A percentile compares a stretch with the other conserved stretches of the same genome.
phyloP scores from a whole-genome alignment of 2,329 filamentous ascomycete species.

The Fusarium virguliforme region DNA sequence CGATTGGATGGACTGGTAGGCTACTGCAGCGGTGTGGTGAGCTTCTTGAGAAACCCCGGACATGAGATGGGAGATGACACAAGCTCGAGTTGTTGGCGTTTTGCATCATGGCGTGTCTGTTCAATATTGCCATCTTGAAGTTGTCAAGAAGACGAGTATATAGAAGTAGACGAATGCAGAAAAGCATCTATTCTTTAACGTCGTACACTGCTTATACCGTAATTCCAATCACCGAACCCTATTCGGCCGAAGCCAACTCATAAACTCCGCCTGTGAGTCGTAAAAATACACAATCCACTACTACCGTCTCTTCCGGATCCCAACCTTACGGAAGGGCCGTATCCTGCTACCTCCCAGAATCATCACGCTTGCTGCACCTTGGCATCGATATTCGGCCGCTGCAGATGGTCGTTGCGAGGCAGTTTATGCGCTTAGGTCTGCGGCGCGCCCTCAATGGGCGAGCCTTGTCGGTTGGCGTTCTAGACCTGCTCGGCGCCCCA shows the following conservation, averaged over 20 bases:
- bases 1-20: conserved; percentile 84
- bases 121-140: conserved; percentile 12
- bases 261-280: conserved; percentile 37
- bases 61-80: conserved; percentile 53
- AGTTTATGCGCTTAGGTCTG: conserved; percentile 26
- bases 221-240: conserved; percentile 26
- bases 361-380: conserved; percentile 38
- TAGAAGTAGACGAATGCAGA: conserved; percentile 14
- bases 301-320: conserved; percentile 28
- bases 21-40: conserved; percentile 89
- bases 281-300: conserved; percentile 35
- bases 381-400: conserved; percentile 22
- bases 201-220: conserved; percentile 34
- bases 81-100: conserved; percentile 27
- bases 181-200: conserved; percentile 37
- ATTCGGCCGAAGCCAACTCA: conserved; percentile 25
- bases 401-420: conserved; percentile 24
- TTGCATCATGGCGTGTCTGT: conserved; percentile 31
- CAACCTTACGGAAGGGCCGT: background rate
- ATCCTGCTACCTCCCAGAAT: conserved; percentile 24
- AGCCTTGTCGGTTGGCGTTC: conserved; percentile 31
- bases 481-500: conserved; percentile 87
- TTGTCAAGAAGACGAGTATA: conserved; percentile 7
- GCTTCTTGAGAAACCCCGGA: conserved; percentile 79
- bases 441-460: conserved; percentile 15